phyloP scores from a whole-genome alignment of 176 grass and related monocot genomes.

The Canna indica region DNA sequence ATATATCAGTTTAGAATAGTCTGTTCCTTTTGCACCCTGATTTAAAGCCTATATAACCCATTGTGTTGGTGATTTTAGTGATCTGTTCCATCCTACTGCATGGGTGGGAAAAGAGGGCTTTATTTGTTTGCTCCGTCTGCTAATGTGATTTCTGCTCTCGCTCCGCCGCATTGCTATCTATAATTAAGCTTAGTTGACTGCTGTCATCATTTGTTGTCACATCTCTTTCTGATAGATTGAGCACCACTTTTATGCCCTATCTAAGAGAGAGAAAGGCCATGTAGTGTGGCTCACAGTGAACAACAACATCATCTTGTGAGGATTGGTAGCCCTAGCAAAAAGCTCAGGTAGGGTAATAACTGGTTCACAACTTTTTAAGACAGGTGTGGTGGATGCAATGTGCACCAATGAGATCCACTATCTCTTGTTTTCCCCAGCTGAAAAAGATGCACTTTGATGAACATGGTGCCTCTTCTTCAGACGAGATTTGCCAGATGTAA shows the following conservation, averaged over 20 bases:
- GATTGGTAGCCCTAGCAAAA: background rate
- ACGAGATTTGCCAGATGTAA: no score
- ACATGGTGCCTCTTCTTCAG: background rate
- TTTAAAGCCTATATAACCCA: no score
- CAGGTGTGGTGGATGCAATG: background rate
- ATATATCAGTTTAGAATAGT: no score
- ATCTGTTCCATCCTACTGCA: no score
- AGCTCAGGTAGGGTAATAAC: background rate
- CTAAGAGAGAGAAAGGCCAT: background rate
- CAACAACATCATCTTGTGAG: background rate
- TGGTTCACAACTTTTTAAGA: background rate
- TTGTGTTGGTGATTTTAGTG: no score
- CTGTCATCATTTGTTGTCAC: background rate
- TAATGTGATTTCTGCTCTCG: no score
- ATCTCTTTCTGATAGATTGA: background rate
- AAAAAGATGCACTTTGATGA: background rate
- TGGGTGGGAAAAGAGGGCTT: no score
- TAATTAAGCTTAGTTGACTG: background rate
- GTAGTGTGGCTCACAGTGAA: background rate
- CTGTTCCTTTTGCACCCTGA: no score
- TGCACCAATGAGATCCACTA: background rate
- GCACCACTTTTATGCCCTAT: background rate
- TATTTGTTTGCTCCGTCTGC: no score
- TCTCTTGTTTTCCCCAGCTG: background rate
- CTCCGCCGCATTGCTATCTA: no score